Base-by-base conservation (phyloP, 139 green algal genomes). In the Trebouxia sp. region DNA sequence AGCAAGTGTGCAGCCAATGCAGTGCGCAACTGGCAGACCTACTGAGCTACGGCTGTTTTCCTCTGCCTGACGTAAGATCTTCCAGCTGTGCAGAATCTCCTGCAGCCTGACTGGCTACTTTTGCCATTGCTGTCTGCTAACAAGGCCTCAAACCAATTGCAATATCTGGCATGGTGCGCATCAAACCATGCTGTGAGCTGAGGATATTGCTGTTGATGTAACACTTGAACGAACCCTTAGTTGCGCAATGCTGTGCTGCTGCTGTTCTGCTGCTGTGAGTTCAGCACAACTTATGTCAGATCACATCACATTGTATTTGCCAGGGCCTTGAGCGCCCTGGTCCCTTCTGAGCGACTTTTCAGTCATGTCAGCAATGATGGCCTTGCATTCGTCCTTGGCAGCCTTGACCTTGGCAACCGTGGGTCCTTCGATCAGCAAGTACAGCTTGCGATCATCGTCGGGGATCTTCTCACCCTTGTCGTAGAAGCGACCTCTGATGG, bases 371-470 rank as follows among this genome's bases (percentile, higher is more conserved):
- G 96, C 91, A 38, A 97, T 75, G 58, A 95, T 91, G 56, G 87
- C 80, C 86, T 94, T 94, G 55, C 96, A 85, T 80, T 96, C 89
- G 32, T 87, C 82, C 87, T 98, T 98, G 65, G 90, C 93, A 11
- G 82, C 78, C 79, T 88, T 90, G 28, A 98, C 93, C 6, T 84
- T 62, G 4, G 79, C 65, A 84, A 94, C 87, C 9, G 90, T 95
- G 69, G 87, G 86, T 22, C 84, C 92, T 78, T 98, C 90, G 30
- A 99, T 99, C 8, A 97, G 86, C 39, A 99, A 84, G 87, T 94
- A 98, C 72, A 99, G 90, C 88, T 98, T 98, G 56, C 93, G 88
- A 83, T 99, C 94, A 12, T 92, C 94, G 35, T 88, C 82, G n/a
- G 89, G 89, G 0, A 90, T 67, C 2, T 58, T 76, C 47, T 90